phyloP scores from a whole-genome alignment of 345 rosid species.

The Ricinus communis region DNA sequence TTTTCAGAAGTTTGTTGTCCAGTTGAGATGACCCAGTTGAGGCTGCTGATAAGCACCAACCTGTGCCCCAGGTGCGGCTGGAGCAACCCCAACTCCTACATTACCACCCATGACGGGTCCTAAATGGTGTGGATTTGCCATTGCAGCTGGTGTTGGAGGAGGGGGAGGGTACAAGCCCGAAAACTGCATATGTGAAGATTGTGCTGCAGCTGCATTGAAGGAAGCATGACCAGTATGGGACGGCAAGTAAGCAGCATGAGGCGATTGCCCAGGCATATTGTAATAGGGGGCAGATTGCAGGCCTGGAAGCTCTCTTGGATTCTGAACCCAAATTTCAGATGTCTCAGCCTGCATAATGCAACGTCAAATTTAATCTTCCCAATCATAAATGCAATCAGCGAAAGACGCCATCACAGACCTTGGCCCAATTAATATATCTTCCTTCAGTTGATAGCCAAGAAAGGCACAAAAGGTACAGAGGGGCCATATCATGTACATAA shows the following conservation, averaged over 20 bases:
- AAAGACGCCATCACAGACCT: not conserved
- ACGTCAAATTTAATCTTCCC: not conserved
- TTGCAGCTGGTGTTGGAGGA: slow-evolving; percentile 62
- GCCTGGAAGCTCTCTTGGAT: slow-evolving; percentile 69
- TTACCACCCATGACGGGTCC: slow-evolving; percentile 80
- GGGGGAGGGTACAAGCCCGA: slow-evolving; percentile 66
- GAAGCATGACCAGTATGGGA: slow-evolving; percentile 80
- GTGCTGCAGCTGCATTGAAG: slow-evolving; percentile 73
- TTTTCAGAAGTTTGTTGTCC: slow-evolving; percentile 85
- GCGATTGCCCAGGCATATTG: slow-evolving; percentile 78
- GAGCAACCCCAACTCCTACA: slow-evolving; percentile 75
- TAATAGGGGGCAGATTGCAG: slow-evolving; percentile 76
- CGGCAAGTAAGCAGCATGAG: slow-evolving; percentile 73
- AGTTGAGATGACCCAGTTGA: slow-evolving; percentile 83
- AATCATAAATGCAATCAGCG: not conserved
- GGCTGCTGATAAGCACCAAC: slow-evolving; percentile 90
- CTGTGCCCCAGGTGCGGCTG: slow-evolving; percentile 68
- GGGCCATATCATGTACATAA: not conserved
- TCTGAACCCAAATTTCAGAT: slow-evolving; percentile 92
- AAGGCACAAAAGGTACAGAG: not conserved
- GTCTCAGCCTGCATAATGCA: slow-evolving; percentile 67
- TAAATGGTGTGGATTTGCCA: slow-evolving; percentile 72
- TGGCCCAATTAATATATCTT: not conserved
- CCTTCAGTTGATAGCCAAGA: not conserved
- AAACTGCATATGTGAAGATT: slow-evolving; percentile 92